A percentile compares a stretch with the other conserved stretches of the same genome.
These are phyloP conservation scores for Suillus variegatus DNA, from an alignment of 768 basidiomycete genomes.

Conservation along the genomic window DNA sequence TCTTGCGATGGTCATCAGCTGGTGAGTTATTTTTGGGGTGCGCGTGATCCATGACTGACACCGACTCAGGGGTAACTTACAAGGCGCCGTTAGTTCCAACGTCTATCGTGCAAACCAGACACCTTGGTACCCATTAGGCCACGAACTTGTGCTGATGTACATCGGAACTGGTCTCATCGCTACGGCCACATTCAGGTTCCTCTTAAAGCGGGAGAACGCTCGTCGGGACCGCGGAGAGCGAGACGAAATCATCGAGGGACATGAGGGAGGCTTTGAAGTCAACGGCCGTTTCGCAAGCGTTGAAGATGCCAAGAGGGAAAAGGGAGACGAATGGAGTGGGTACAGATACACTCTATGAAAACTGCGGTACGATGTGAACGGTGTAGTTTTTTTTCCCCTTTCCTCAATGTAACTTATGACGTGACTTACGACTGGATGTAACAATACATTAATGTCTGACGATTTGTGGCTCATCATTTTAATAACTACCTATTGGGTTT, in stretches of 20 bases:
- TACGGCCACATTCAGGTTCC: constrained; percentile 41
- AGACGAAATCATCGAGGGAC: constrained; percentile 58
- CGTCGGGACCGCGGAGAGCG: constrained; percentile 66
- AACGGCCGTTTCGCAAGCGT: constrained; percentile 61
- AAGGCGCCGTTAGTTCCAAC: constrained; percentile 77
- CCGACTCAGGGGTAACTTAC: constrained; percentile 60
- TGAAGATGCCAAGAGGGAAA: constrained; percentile 66
- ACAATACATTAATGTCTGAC: background rate
- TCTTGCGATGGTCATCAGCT: constrained; percentile 68
- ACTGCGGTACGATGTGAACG: background rate
- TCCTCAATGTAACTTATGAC: background rate
- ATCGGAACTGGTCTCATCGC: constrained; percentile 62
- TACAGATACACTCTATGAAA: constrained; percentile 65
- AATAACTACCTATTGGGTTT: background rate
- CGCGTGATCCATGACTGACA: background rate
- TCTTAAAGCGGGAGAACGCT: constrained; percentile 62
- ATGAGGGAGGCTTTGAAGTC: constrained; percentile 38
- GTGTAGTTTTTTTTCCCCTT: background rate
- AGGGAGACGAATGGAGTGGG: constrained; percentile 76
- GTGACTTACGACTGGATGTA: background rate
- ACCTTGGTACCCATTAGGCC: constrained; percentile 65
- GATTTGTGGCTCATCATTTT: background rate
- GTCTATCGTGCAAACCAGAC: constrained; percentile 69
- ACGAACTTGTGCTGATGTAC: constrained; percentile 72
- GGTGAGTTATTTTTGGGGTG: constrained; percentile 37